These are phyloP conservation scores for Pochonia chlamydosporia DNA, from an alignment of 2,329 filamentous ascomycete genomes.

Conservation along the genomic window DNA sequence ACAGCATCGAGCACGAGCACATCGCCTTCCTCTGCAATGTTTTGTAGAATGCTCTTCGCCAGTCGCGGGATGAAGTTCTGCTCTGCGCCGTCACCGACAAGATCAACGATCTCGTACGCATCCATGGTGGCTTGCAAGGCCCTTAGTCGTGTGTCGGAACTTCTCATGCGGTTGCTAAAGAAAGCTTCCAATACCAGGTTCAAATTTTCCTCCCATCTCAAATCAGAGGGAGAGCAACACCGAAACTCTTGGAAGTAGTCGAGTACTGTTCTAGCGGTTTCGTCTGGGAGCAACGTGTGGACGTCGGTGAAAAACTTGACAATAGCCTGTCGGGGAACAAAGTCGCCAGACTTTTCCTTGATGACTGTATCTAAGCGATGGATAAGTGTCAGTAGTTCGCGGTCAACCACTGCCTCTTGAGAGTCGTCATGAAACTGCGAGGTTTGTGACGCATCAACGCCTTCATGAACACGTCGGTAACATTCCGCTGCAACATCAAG, in stretches of 20 bases:
- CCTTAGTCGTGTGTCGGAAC: slow-evolving; percentile 55
- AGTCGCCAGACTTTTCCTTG: slow-evolving; percentile 40
- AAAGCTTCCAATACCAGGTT: slow-evolving; percentile 55
- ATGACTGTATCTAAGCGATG: slow-evolving; percentile 43
- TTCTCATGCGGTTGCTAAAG: slow-evolving; percentile 55
- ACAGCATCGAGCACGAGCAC: slow-evolving; percentile 58
- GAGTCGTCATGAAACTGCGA: slow-evolving; percentile 19
- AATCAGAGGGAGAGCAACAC: slow-evolving; percentile 66
- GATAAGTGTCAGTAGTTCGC: slow-evolving; percentile 40
- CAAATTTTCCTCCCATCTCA: slow-evolving; percentile 61
- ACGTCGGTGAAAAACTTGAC: slow-evolving; percentile 62
- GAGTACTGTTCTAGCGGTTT: slow-evolving; percentile 57
- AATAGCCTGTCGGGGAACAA: slow-evolving; percentile 60
- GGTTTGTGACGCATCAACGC: slow-evolving; percentile 17
- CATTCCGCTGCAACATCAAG: slow-evolving; percentile 56
- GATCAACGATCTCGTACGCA: slow-evolving; percentile 52
- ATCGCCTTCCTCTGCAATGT: slow-evolving; percentile 58
- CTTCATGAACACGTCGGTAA: slow-evolving; percentile 26
- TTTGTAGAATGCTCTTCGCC: slow-evolving; percentile 54
- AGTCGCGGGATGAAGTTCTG: slow-evolving; percentile 52
- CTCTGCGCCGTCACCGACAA: slow-evolving; percentile 53
- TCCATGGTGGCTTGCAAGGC: slow-evolving; percentile 57
- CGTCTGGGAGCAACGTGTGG: slow-evolving; percentile 57
- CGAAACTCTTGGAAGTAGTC: slow-evolving; percentile 63
- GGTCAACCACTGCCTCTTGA: slow-evolving; percentile 31